A percentile compares a stretch with the other conserved stretches of the same genome.
Conservation (phyloP, 2,329 filamentous ascomycete genomes). For the Colletotrichum lentis region DNA sequence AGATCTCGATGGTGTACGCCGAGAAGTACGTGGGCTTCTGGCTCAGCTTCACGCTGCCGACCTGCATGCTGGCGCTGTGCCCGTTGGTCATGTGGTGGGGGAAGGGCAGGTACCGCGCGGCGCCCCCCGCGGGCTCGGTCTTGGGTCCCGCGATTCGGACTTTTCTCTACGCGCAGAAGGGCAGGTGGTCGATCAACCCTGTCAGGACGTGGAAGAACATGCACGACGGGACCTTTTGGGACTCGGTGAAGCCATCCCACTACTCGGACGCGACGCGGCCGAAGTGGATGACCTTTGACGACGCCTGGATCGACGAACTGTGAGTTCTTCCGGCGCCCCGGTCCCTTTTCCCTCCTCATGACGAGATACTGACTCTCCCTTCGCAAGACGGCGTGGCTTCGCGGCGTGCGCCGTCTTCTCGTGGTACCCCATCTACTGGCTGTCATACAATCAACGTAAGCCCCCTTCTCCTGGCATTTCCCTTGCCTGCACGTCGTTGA, state of each 20-base stretch:
- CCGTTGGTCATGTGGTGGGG: constrained; percentile 69
- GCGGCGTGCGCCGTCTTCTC: constrained; percentile 73
- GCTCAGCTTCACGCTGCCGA: constrained; percentile 74
- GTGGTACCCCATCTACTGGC: constrained; percentile 72
- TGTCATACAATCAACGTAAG: constrained; percentile 57
- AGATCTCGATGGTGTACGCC: constrained; percentile 74
- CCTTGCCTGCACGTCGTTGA: neutral
- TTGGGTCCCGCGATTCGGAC: constrained; percentile 70
- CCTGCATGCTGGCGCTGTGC: constrained; percentile 68
- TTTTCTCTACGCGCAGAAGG: constrained; percentile 70
- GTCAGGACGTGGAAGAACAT: constrained; percentile 66
- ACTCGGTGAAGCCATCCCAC: constrained; percentile 72
- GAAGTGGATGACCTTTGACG: constrained; percentile 79
- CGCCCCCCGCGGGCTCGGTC: constrained; percentile 72
- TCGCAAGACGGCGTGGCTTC: constrained; percentile 63
- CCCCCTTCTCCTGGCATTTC: neutral
- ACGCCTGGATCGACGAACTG: constrained; percentile 80
- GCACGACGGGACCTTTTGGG: constrained; percentile 68
- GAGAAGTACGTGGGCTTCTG: constrained; percentile 81
- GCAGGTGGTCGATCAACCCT: constrained; percentile 74
- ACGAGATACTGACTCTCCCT: neutral
- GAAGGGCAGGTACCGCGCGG: constrained; percentile 65
- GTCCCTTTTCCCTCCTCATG: neutral
- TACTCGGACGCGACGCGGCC: constrained; percentile 64
- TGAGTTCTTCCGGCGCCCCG: neutral